These are phyloP conservation scores for Cystobasidium sp. DNA, from an alignment of 1,284 basidiomycete species.

Conservation along the genomic window DNA sequence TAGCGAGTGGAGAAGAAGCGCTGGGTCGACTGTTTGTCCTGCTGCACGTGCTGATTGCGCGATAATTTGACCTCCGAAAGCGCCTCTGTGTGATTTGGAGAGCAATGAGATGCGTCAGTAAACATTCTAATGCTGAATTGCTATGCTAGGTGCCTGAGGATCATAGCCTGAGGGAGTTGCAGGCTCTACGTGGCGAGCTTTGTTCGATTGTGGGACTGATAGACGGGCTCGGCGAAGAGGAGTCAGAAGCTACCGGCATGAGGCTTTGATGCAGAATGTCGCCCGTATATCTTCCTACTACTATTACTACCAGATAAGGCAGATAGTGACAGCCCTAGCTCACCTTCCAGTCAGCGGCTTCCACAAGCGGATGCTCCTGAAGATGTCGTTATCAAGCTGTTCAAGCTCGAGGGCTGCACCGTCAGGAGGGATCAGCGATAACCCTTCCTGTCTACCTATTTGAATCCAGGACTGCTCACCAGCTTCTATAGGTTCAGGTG, in stretches of 20 bases:
- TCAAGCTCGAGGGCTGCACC: conserved; percentile 44
- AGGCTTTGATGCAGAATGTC: no score
- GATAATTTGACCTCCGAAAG: conserved; percentile 85
- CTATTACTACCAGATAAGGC: no score
- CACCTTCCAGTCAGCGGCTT: conserved; percentile 40
- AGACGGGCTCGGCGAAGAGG: no score
- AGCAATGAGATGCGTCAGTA: background rate
- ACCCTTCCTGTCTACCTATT: background rate
- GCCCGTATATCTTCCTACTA: no score
- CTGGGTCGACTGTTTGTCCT: conserved; percentile 70
- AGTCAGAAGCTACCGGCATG: no score
- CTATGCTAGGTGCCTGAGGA: background rate
- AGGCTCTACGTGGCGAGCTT: no score
- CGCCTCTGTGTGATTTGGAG: conserved; percentile 62
- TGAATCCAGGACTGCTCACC: background rate
- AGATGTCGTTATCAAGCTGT: conserved; percentile 45
- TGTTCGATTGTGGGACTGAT: no score
- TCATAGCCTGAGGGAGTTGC: no score
- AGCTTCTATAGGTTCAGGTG: conserved; percentile 23
- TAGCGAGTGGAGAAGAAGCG: conserved; percentile 65
- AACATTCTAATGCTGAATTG: background rate
- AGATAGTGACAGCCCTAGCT: background rate
- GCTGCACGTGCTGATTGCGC: conserved; percentile 82
- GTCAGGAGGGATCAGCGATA: background rate
- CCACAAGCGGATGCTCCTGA: conserved; percentile 44